Conservation (phyloP, 2,329 filamentous ascomycete species). For the Colletotrichum eremochloae region DNA sequence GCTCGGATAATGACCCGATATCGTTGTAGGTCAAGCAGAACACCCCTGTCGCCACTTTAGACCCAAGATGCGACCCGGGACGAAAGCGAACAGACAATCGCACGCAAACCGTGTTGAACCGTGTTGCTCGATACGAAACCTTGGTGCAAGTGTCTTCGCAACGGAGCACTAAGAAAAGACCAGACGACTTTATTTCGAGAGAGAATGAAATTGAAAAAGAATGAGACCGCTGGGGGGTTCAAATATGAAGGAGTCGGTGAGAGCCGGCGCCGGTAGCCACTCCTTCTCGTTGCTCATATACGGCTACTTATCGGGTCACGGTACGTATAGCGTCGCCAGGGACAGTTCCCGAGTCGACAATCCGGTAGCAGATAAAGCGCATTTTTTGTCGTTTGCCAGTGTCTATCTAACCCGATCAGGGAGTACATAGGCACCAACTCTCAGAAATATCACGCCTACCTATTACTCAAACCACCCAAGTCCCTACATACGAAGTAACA, state of each 20-base stretch:
- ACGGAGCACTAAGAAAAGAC: neutral
- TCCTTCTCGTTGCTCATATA: neutral
- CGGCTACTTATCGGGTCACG: slow-evolving; percentile 3
- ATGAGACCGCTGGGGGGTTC: neutral
- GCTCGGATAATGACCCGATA: slow-evolving; percentile 40
- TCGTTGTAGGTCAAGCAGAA: slow-evolving; percentile 30
- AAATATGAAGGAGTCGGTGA: slow-evolving; percentile 26
- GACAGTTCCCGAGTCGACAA: slow-evolving; percentile 1
- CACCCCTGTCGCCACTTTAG: slow-evolving; percentile 39
- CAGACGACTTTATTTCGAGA: neutral
- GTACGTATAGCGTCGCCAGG: slow-evolving; percentile 9
- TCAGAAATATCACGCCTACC: too few relatives aligned
- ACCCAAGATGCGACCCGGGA: slow-evolving; percentile 29
- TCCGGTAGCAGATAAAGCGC: too few relatives aligned
- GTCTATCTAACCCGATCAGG: too few relatives aligned
- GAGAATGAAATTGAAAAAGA: neutral
- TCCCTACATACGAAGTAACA: too few relatives aligned
- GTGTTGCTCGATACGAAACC: neutral
- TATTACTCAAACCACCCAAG: too few relatives aligned
- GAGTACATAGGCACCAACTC: too few relatives aligned
- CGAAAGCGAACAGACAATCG: slow-evolving; percentile 19
- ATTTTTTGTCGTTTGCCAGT: too few relatives aligned
- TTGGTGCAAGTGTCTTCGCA: neutral
- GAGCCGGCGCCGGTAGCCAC: slow-evolving; percentile 7
- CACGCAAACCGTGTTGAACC: neutral